A percentile compares a stretch with the other conserved stretches of the same genome.
Conservation (phyloP, 257 asterid genomes). For the Solanum bukasovii region DNA sequence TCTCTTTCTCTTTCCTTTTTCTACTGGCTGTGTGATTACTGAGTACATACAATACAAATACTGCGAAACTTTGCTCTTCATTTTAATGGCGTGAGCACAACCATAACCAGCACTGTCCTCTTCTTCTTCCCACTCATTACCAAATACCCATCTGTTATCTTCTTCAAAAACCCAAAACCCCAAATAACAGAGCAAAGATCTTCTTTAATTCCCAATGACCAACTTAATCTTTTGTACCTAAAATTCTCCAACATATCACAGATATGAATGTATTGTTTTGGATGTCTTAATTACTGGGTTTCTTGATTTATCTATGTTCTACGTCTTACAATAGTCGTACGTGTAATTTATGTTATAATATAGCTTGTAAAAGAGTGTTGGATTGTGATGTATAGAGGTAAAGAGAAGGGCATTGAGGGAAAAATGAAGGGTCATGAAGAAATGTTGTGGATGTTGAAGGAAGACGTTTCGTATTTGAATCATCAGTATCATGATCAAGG, state of each 20-base stretch:
- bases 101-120: background rate
- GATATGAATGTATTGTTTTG: background rate
- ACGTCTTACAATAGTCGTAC: background rate
- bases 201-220: background rate
- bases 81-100: slow-evolving; percentile 11
- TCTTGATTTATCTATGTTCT: background rate
- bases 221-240: background rate
- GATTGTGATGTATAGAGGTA: slow-evolving; percentile 2
- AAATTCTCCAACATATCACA: background rate
- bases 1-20: background rate
- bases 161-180: slow-evolving; percentile 2
- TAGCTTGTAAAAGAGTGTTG: background rate
- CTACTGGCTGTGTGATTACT: background rate
- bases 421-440: slow-evolving; percentile 12
- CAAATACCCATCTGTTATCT: background rate
- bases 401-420: slow-evolving; percentile 4
- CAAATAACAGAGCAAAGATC: background rate
- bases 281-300: background rate
- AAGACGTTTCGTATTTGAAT: background rate
- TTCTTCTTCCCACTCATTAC: background rate
- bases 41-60: background rate
- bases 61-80: background rate
- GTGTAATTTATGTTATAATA: background rate
- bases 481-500: background rate
- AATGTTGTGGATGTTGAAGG: background rate